Conservation (phyloP, 345 rosid genomes). For the Erysimum cheiranthoides region DNA sequence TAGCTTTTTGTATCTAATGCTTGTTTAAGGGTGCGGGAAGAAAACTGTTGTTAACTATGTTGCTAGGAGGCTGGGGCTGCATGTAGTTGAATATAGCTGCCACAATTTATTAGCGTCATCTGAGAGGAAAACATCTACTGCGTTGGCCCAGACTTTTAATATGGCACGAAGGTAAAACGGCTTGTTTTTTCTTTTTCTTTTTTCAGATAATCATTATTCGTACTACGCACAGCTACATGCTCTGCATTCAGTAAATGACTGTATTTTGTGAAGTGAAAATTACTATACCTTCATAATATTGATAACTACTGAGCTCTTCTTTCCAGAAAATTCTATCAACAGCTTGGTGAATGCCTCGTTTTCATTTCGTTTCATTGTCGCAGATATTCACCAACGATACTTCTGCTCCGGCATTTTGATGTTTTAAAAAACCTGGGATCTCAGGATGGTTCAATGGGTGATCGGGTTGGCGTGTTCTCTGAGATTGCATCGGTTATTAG, state of each 20-base stretch:
- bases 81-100: constrained; percentile 94
- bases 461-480: constrained; percentile 76
- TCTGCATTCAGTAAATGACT: constrained; percentile 14
- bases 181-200: not conserved
- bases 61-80: constrained; percentile 77
- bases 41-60: constrained; percentile 82
- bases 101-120: constrained; percentile 76
- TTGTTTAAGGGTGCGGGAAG: constrained; percentile 83
- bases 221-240: not conserved
- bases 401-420: constrained; percentile 92
- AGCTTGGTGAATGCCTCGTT: constrained; percentile 22
- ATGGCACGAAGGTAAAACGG: constrained; percentile 77
- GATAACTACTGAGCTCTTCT: not conserved
- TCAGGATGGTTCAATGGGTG: constrained; percentile 70
- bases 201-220: not conserved
- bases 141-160: constrained; percentile 83
- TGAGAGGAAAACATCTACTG: constrained; percentile 72
- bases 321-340: constrained; percentile 20
- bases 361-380: constrained; percentile 36
- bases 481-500: constrained; percentile 90
- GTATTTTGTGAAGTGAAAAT: constrained; percentile 16
- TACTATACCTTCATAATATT: constrained; percentile 14
- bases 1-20: constrained; percentile 15
- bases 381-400: constrained; percentile 85
- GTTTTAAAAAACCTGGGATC: constrained; percentile 75